phyloP scores from a whole-genome alignment of 805 yeast species.

The Myxozyma monticola region DNA sequence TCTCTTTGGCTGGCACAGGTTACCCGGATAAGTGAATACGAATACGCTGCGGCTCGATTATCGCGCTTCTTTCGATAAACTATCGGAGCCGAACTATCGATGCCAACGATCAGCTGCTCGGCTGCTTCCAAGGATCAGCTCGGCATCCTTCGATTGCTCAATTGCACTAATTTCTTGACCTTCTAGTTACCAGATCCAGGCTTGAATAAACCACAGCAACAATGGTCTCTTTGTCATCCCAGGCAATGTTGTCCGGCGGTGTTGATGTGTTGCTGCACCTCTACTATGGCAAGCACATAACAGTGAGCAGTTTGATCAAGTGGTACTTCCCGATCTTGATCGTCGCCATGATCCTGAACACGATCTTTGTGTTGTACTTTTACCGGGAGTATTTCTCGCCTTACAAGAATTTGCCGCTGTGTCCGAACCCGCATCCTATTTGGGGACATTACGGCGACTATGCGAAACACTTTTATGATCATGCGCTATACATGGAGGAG shows the following conservation, averaged over 20 bases:
- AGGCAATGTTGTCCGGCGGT: slow-evolving; percentile 2
- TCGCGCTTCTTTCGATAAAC: no score
- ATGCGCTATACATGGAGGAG: slow-evolving; percentile 10
- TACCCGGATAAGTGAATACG: no score
- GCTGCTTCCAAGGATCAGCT: no score
- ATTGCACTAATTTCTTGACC: no score
- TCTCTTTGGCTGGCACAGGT: no score
- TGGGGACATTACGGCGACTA: slow-evolving; percentile 16
- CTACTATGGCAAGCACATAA: neutral
- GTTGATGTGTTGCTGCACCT: slow-evolving; percentile 5
- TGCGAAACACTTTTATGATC: slow-evolving; percentile 8
- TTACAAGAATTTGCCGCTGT: slow-evolving; percentile 13
- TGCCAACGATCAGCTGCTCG: no score
- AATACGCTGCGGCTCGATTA: no score
- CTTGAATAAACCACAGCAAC: no score
- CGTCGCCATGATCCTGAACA: neutral
- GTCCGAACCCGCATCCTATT: slow-evolving; percentile 5
- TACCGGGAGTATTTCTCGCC: slow-evolving; percentile 22
- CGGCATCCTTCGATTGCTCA: no score
- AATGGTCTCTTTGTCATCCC: slow-evolving; percentile 9
- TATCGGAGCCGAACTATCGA: no score
- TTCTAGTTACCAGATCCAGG: no score
- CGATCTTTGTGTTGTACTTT: slow-evolving; percentile 6
- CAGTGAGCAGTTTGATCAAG: slow-evolving; percentile 1
- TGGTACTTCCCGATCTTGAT: slow-evolving; percentile 7